A percentile compares a stretch with the other conserved stretches of the same genome.
Evolutionary conservation across 106 monocot genomes (phyloP).

Genomic region (Dendrobium huoshanense): DNA sequence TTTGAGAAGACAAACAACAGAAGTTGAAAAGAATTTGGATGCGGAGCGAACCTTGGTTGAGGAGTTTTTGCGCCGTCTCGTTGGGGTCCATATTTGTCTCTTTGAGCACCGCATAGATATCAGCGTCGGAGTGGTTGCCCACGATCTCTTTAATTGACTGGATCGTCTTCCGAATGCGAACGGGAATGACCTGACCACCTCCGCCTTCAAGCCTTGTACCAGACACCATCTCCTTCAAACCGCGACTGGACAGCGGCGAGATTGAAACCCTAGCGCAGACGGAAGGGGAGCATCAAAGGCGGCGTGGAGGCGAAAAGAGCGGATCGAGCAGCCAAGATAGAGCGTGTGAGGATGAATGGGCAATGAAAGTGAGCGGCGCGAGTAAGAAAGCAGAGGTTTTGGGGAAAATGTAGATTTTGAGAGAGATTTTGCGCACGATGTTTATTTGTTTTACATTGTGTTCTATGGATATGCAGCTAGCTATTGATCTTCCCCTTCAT

Average conservation of each 20-base stretch:
- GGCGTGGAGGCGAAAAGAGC: neutral
- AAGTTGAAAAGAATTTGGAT: neutral
- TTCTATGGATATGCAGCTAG: too few species aligned
- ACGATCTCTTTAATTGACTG: slow-evolving; percentile 77
- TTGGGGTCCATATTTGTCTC: slow-evolving; percentile 85
- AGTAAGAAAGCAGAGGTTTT: neutral
- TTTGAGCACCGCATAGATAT: slow-evolving; percentile 60
- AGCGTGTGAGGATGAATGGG: neutral
- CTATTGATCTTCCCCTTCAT: too few species aligned
- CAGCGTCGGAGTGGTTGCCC: slow-evolving; percentile 63
- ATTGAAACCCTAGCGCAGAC: slow-evolving; percentile 3
- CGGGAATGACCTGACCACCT: neutral
- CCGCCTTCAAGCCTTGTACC: neutral
- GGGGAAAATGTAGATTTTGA: too few species aligned
- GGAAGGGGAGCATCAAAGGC: neutral
- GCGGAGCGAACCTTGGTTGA: slow-evolving; percentile 44
- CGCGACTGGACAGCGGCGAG: neutral
- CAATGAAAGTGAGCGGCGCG: neutral
- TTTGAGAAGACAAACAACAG: neutral
- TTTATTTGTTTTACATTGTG: too few species aligned
- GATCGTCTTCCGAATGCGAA: slow-evolving; percentile 31
- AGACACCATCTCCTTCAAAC: slow-evolving; percentile 2
- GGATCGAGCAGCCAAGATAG: neutral
- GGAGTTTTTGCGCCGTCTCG: slow-evolving; percentile 71
- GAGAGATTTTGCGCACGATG: too few species aligned